phyloP scores from a whole-genome alignment of 805 yeast genomes.

The Hanseniaspora lindneri region DNA sequence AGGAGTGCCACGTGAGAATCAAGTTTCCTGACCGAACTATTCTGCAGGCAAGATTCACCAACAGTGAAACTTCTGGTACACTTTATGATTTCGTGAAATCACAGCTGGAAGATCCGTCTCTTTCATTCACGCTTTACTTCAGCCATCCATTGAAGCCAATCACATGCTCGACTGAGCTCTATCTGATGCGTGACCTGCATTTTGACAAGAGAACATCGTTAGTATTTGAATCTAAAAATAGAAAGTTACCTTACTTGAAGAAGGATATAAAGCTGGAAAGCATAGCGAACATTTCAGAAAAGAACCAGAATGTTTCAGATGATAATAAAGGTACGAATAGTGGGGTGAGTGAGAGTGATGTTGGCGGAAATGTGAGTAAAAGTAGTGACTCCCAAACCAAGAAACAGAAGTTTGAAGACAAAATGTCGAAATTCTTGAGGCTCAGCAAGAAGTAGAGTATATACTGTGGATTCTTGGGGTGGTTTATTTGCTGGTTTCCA shows the following conservation, averaged over 20 bases:
- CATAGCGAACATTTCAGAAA: neutral
- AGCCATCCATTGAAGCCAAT: constrained; percentile 39
- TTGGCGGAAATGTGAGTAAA: neutral
- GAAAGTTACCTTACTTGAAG: constrained; percentile 26
- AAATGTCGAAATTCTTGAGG: constrained; percentile 33
- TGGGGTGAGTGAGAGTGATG: neutral
- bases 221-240: constrained; percentile 26
- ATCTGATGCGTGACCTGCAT: constrained; percentile 30
- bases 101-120: constrained; percentile 25
- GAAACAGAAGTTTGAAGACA: constrained; percentile 19
- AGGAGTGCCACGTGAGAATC: constrained; percentile 37
- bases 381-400: no score
- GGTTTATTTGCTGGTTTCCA: constrained; percentile 7
- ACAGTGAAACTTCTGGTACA: constrained; percentile 31
- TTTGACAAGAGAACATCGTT: constrained; percentile 40
- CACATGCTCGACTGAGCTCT: constrained; percentile 23
- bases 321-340: constrained; percentile 9
- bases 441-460: constrained; percentile 28
- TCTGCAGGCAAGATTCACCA: constrained; percentile 40
- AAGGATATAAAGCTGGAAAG: constrained; percentile 17
- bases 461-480: neutral
- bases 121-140: constrained; percentile 32
- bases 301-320: no score
- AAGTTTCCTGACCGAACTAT: constrained; percentile 47
- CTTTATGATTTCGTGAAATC: constrained; percentile 27